Conservation (phyloP, 2,329 filamentous ascomycete genomes). For the Achaetomium macrosporum region DNA sequence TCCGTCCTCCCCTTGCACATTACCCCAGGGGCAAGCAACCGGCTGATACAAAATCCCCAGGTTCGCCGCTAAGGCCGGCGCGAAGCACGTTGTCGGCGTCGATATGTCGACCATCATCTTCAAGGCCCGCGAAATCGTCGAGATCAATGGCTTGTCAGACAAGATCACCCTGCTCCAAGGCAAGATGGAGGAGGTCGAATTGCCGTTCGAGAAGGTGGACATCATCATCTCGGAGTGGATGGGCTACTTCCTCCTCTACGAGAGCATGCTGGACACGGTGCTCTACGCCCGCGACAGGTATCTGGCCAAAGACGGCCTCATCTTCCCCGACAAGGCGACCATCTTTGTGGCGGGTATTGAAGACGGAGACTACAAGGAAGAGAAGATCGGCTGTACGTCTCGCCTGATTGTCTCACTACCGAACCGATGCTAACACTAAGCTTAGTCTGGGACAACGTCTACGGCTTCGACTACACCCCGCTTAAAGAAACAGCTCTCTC, state of each 20-base stretch:
- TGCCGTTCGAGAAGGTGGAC: slow-evolving; percentile 93
- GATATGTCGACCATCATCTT: slow-evolving; percentile 99
- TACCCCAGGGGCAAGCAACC: not conserved
- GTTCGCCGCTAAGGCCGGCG: slow-evolving; percentile 94
- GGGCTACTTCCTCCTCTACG: slow-evolving; percentile 98
- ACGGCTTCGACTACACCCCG: slow-evolving; percentile 93
- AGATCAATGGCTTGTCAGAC: slow-evolving; percentile 81
- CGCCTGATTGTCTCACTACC: not conserved
- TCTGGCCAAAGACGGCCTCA: slow-evolving; percentile 77
- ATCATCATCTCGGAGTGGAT: slow-evolving; percentile 99
- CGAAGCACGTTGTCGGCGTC: slow-evolving; percentile 97
- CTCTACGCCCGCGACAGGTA: slow-evolving; percentile 94
- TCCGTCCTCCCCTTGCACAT: not conserved
- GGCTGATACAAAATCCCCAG: slow-evolving; percentile 40
- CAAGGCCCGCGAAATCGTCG: slow-evolving; percentile 94
- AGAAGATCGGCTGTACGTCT: slow-evolving; percentile 94
- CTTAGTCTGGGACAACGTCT: slow-evolving; percentile 98
- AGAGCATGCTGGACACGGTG: slow-evolving; percentile 98
- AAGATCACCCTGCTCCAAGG: slow-evolving; percentile 98
- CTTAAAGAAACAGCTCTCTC: slow-evolving; percentile 90
- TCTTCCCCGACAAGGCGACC: slow-evolving; percentile 98
- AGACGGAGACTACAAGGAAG: slow-evolving; percentile 98
- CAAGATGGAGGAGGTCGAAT: slow-evolving; percentile 97
- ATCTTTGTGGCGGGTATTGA: slow-evolving; percentile 97
- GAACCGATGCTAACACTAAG: slow-evolving; percentile 24